phyloP scores from a whole-genome alignment of 306 rosid species.

The Pterocarpus santalinus region DNA sequence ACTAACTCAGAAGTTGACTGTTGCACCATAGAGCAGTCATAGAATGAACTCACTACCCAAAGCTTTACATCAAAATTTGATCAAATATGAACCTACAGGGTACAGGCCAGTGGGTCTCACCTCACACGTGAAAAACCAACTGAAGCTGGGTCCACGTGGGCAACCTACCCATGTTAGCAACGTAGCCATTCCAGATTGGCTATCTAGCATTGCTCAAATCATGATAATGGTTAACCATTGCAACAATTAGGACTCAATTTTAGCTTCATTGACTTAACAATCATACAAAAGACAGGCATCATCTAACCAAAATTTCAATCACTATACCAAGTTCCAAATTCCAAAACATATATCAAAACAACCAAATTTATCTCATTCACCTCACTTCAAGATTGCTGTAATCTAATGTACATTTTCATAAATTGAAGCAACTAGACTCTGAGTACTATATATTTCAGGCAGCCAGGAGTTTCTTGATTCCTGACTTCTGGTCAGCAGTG shows the following conservation, averaged over 20 bases:
- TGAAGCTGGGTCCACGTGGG: too few species aligned
- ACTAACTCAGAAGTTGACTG: too few species aligned
- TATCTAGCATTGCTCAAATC: not conserved
- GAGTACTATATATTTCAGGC: constrained; percentile 9
- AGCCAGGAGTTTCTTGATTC: constrained; percentile 66
- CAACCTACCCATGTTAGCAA: not conserved
- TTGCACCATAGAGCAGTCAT: too few species aligned
- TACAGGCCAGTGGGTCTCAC: too few species aligned
- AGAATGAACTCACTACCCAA: not conserved
- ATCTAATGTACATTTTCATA: constrained; percentile 36
- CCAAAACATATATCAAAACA: not conserved
- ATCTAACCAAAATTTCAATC: constrained; percentile 39
- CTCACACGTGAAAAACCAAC: not conserved
- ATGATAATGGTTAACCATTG: not conserved
- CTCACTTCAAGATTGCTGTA: constrained; percentile 28
- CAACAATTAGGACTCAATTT: too few species aligned
- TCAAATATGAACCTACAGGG: not conserved
- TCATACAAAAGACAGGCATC: constrained; percentile 8
- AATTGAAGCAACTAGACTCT: not conserved
- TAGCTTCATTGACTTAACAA: not conserved
- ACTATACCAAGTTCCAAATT: constrained; percentile 10
- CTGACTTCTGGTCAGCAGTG: constrained; percentile 64
- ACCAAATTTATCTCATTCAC: constrained; percentile 15
- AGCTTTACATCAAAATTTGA: not conserved
- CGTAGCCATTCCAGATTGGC: not conserved